Evolutionary conservation across 352 stramenopile species (phyloP).

Genomic region (Peronospora tabacina): DNA sequence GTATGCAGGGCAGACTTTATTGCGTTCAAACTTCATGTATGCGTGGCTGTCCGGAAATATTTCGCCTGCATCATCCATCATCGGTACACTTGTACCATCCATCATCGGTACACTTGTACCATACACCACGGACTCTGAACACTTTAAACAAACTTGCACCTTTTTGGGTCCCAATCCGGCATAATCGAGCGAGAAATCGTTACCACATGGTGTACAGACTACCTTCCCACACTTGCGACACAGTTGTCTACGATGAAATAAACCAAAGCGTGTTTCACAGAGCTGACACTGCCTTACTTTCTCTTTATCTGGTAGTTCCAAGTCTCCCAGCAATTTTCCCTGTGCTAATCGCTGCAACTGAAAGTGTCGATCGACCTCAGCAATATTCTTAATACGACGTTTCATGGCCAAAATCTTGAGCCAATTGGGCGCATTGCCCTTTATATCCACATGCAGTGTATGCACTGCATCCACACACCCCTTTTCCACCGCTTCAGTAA

Average conservation of each 20-base stretch:
- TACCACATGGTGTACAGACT: constrained; percentile 53
- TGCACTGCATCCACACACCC: constrained; percentile 63
- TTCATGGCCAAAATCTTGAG: constrained; percentile 74
- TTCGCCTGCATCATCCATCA: background rate
- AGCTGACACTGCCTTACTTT: constrained; percentile 38
- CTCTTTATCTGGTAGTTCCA: constrained; percentile 52
- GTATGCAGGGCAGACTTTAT: constrained; percentile 32
- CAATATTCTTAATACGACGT: constrained; percentile 65
- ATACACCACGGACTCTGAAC: constrained; percentile 41
- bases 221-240: constrained; percentile 75
- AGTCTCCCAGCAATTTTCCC: constrained; percentile 44
- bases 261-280: constrained; percentile 43
- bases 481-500: constrained; percentile 49
- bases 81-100: too few species aligned
- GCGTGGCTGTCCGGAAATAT: constrained; percentile 8
- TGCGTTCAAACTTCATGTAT: constrained; percentile 14
- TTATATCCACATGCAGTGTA: constrained; percentile 74
- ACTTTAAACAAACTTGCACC: constrained; percentile 60
- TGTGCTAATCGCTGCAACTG: constrained; percentile 47
- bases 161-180: constrained; percentile 43
- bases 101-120: constrained; percentile 22
- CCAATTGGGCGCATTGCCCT: constrained; percentile 68
- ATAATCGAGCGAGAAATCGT: constrained; percentile 45
- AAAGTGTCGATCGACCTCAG: constrained; percentile 62
- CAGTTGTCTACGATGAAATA: constrained; percentile 57